These are phyloP conservation scores for Stachybotrys chlorohalonatus DNA, from an alignment of 2,329 filamentous ascomycete species.

Conservation along the genomic window DNA sequence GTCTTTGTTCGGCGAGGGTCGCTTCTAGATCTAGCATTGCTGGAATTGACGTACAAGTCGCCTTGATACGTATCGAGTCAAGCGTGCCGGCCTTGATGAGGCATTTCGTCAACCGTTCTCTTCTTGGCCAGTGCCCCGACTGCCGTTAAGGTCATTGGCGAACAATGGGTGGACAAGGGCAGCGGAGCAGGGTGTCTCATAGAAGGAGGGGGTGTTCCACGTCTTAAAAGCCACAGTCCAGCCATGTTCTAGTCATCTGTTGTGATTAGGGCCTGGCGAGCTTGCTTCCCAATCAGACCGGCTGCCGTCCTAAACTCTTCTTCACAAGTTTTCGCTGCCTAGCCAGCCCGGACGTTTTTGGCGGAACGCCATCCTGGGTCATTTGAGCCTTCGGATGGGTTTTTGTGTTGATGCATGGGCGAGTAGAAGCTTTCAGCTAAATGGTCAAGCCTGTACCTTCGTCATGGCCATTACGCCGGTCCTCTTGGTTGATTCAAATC, in stretches of 20 bases:
- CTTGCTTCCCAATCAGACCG: neutral
- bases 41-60: neutral
- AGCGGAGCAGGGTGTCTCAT: neutral
- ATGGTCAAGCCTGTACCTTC: neutral
- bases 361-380: neutral
- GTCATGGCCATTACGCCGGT: neutral
- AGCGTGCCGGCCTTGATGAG: neutral
- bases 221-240: neutral
- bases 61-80: neutral
- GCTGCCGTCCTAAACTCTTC: neutral
- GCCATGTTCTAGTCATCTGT: neutral
- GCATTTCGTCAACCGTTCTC: constrained; percentile 1
- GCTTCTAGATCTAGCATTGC: too few relatives aligned
- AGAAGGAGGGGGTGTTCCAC: neutral
- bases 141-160: neutral
- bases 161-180: neutral
- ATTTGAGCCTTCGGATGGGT: neutral
- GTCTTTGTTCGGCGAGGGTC: too few relatives aligned
- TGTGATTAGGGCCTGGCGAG: neutral
- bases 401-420: neutral
- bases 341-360: neutral
- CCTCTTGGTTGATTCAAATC: neutral
- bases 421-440: neutral
- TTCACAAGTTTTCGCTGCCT: neutral
- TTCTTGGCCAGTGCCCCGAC: neutral